Evolutionary conservation across 2,329 filamentous ascomycete species (phyloP), one percentile per base, ranked within the genome.

Genomic region (Chrysoporthe puriensis): DNA sequence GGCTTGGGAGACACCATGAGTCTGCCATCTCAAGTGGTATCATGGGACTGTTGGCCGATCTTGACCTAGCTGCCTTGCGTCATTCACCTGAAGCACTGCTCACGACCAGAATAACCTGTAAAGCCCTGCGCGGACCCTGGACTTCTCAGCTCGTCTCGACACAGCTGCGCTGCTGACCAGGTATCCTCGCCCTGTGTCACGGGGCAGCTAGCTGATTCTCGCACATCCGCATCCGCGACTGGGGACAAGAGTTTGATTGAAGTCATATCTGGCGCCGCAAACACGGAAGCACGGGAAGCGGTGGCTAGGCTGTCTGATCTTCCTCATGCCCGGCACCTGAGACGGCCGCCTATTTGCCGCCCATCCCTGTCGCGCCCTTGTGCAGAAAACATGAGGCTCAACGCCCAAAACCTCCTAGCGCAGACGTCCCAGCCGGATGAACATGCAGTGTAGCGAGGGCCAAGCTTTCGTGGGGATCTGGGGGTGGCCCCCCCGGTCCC

Each of bases 281-380:
- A 68, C 66, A 68, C 66, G 66, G 66, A 68, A 68, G 32, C 21
- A 34, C 59, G 57, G 62, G 46, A 60, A 64, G 44, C 56, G 57
- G 57, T 52, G 44, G 59, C 61, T 65, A 62, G 62, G 57, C 32
- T 68, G 66, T 68, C 62, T 68, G 66, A 68, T 68, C 57, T 62
- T 50, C 57, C 46, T 26, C 40, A 54, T 4, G 66, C 66, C 66
- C 48, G 46, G 62, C 14, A 43, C 54, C 56, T 64, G 61, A 43
- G 44, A 36, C 18, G 21, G 14, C 50, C 21, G 21, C 36, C 40
- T 1, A 48, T n/a, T 36, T 36, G 14, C 50, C 21, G 21, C 36
- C 40, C 6, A 48, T n/a, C 48, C 50, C 46, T 54, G 34, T 40
- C 16, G 16, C 44, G 16, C 36, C 9, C 16, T 32, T 5, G 5